These are phyloP conservation scores for Penicillium brevicompactum DNA, from an alignment of 2,329 filamentous ascomycete species.

Conservation along the genomic window DNA sequence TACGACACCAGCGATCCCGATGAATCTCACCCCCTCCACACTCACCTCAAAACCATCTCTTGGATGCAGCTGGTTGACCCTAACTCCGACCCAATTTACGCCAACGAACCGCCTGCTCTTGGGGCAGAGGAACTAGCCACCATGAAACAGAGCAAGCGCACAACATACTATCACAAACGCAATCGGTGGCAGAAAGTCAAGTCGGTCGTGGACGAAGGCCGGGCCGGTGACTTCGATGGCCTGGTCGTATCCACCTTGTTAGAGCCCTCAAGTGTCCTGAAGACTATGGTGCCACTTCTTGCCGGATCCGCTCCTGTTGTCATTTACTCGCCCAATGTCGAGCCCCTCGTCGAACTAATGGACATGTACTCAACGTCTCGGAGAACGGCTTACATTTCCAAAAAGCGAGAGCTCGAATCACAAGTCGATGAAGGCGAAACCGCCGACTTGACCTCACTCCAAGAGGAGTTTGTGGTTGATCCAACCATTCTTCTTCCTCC, in stretches of 20 bases:
- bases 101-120: constrained; percentile 62
- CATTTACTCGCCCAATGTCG: constrained; percentile 79
- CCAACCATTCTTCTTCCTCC: constrained; percentile 80
- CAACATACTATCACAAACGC: constrained; percentile 85
- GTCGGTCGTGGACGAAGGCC: constrained; percentile 72
- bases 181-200: constrained; percentile 75
- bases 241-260: constrained; percentile 80
- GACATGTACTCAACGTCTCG: constrained; percentile 84
- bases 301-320: constrained; percentile 81
- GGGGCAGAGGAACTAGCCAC: constrained; percentile 63
- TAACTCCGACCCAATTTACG: constrained; percentile 71
- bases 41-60: constrained; percentile 78
- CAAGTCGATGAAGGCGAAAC: constrained; percentile 10
- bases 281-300: constrained; percentile 75
- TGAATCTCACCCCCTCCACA: constrained; percentile 74
- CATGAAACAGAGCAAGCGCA: constrained; percentile 80
- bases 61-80: constrained; percentile 91
- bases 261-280: constrained; percentile 76
- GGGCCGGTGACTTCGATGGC: constrained; percentile 77
- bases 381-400: constrained; percentile 67
- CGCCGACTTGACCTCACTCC: constrained; percentile 26
- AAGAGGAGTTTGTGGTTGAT: constrained; percentile 82
- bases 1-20: constrained; percentile 71
- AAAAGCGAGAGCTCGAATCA: constrained; percentile 33
- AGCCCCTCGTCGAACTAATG: constrained; percentile 74